phyloP scores from a whole-genome alignment of 2,329 filamentous ascomycete genomes.

The Ophiostoma angusticollis region DNA sequence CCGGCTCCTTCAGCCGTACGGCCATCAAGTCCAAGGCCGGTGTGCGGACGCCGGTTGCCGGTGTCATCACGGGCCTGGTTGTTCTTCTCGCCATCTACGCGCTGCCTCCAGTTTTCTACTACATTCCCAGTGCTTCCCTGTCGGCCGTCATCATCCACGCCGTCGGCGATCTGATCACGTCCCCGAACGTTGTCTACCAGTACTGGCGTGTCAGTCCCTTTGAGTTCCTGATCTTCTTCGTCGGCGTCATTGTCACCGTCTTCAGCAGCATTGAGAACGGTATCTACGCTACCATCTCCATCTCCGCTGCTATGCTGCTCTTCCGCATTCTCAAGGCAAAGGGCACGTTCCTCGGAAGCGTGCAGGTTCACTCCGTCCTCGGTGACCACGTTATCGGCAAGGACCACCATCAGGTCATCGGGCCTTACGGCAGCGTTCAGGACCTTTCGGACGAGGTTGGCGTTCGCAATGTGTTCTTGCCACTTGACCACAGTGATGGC shows the following conservation, averaged over 20 bases:
- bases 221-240: conserved; percentile 85
- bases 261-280: conserved; percentile 85
- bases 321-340: conserved; percentile 73
- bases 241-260: conserved; percentile 79
- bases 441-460: conserved; percentile 31
- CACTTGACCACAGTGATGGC: conserved; percentile 76
- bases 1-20: conserved; percentile 58
- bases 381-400: conserved; percentile 60
- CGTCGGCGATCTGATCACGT: conserved; percentile 72
- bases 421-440: conserved; percentile 43
- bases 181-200: conserved; percentile 81
- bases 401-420: conserved; percentile 33
- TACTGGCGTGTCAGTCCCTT: conserved; percentile 91
- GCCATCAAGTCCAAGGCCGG: conserved; percentile 78
- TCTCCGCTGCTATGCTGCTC: conserved; percentile 66
- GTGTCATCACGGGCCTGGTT: conserved; percentile 63
- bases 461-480: conserved; percentile 71
- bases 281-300: conserved; percentile 72
- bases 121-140: conserved; percentile 60
- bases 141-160: conserved; percentile 74
- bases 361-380: conserved; percentile 73
- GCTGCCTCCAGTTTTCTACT: conserved; percentile 66
- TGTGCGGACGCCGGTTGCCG: conserved; percentile 65
- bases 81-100: conserved; percentile 69
- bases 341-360: conserved; percentile 71